Base-by-base conservation (phyloP, 768 basidiomycete species). In the Candolleomyces aberdarensis region DNA sequence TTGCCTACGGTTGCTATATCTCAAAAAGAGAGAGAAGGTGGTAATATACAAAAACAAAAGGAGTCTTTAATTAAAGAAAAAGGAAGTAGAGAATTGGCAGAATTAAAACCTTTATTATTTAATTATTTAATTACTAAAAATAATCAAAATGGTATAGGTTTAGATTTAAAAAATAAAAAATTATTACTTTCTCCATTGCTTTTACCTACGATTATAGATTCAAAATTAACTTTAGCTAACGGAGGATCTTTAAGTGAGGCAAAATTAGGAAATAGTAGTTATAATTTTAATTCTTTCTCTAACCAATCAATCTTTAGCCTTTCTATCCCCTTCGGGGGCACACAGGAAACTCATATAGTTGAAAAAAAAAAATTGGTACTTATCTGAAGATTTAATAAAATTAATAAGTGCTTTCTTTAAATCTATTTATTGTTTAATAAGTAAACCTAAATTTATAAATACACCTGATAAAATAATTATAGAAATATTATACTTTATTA, bases 401-500 rank as follows among this genome's bases (percentile, higher is more conserved):
- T 26, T 50, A 64, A 61, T 64, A 61, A 44, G 61, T 48, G 49
- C 55, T 62, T 65, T 60, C 36, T 62, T 65, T 59, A 63, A 63
- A 52, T 55, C 58, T 63, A 63, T 63, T 50, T 60, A 65, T 60
- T 62, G 63, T 59, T 59, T 64, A 58, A 64, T 64, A 22, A 58
- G 63, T 59, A 62, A 59, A 64, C 56, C 59, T 63, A 56, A 59
- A 39, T 29, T 59, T 51, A 59, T 59, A 14, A 36, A 19, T 39
- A 59, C 58, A 43, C 46, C 43, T 60, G 59, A 60, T 61, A 63
- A 58, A 61, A 56, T 64, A 31, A 63, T 56, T 50, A 65, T 66
- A 58, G 36, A 56, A 64, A 61, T 62, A 59, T 65, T 63, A 58
- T 63, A 63, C 58, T 63, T 63, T 63, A 54, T 61, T 57, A 59